Conservation (phyloP, 805 yeast species). For the Blastobotrys parvus region DNA sequence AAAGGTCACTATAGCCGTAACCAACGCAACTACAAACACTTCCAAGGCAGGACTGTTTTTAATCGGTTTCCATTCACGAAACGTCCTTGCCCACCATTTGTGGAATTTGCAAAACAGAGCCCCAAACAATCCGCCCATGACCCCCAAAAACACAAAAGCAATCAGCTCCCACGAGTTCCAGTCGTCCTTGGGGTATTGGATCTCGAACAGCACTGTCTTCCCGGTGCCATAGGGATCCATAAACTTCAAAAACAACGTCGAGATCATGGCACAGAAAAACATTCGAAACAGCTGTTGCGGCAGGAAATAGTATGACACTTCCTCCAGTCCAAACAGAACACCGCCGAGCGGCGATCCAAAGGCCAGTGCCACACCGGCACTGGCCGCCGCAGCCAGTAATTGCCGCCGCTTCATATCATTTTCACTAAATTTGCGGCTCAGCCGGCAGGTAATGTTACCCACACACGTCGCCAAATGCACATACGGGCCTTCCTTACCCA, state of each 20-base stretch:
- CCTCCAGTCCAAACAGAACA: conserved; percentile 48
- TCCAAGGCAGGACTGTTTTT: conserved; percentile 36
- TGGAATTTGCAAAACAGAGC: conserved; percentile 41
- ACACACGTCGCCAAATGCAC: conserved; percentile 53
- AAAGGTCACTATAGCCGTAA: conserved; percentile 41
- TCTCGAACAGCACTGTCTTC: conserved; percentile 47
- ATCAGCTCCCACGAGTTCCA: conserved; percentile 44
- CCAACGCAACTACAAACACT: conserved; percentile 35
- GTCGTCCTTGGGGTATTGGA: conserved; percentile 37
- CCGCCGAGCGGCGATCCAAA: conserved; percentile 57
- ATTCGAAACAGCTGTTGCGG: conserved; percentile 46
- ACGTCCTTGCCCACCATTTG: conserved; percentile 35
- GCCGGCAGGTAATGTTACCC: conserved; percentile 45
- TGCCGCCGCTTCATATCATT: conserved; percentile 46
- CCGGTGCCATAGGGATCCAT: conserved; percentile 55
- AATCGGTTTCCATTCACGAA: conserved; percentile 30
- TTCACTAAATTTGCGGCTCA: conserved; percentile 36
- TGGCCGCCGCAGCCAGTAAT: conserved; percentile 46
- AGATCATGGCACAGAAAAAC: conserved; percentile 47
- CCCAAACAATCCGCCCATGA: conserved; percentile 48
- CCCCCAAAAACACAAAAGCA: conserved; percentile 40
- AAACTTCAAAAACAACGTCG: conserved; percentile 44
- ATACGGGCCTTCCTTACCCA: conserved; percentile 57
- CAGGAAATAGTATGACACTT: conserved; percentile 47
- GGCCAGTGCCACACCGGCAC: conserved; percentile 53